Evolutionary conservation across 306 rosid genomes (phyloP), one percentile per base, ranked within the genome.

Genomic region (Vicia faba): DNA sequence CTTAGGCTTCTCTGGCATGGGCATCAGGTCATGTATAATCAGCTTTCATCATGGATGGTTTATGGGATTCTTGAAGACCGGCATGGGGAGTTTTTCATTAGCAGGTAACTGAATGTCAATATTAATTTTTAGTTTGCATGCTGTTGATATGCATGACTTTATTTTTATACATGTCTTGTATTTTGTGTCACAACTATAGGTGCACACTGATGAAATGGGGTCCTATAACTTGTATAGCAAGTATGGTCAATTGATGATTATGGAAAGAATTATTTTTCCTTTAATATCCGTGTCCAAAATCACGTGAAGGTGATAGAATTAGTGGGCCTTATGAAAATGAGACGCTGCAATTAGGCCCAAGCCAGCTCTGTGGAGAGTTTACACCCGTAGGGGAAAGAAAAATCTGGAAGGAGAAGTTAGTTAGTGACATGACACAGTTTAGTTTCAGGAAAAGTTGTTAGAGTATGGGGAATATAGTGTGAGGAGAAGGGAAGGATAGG

Each of bases 1-100:
- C 82, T 44, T 79, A 93, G 99, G 92, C 97, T 93, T 79, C 99
- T 93, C 65, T 90, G 99, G 99, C 99, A 90, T 40, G 97, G 92
- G 45, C 92, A 93, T 84, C 99, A 90, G 84, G 91, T 90, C 60
- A 79, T 93, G 91, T 90, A 93, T 76, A 88, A 93, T 71, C 99
- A 93, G 82, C 95, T 93, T 48, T 96, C 96, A 36, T 83, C 99
- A 3, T 90, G 99, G 99, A 85, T 90, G 92, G 88, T 93, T 64
- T 93, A 90, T 70, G 99, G 97, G 71, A 84, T 87, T 51, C 99
- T 88, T 82, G 95, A 89, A 83, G 99, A 93, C 66, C 86, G 86
- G 80, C 85, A 90, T 46, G 89, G 87, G 58, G 99, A 93, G 65
- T 90, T 93, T 84, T 93, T 93, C 80, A 79, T 93, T 48, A 78